Evolutionary conservation across 371 early-diverging fungal species (phyloP).

Genomic region (Mortierella sp.): DNA sequence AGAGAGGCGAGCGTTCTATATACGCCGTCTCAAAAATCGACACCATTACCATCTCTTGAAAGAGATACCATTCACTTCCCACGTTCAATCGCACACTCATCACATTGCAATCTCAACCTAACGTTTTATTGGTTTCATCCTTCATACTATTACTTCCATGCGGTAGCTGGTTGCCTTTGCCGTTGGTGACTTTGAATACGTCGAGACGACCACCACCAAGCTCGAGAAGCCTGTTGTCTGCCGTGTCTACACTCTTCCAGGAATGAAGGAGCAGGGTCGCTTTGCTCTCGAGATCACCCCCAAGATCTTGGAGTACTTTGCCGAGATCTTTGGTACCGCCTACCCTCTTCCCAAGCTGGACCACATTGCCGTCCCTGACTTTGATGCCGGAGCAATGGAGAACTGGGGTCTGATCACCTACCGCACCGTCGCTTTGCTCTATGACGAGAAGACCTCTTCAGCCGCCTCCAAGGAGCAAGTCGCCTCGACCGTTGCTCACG

Average conservation of each 20-base stretch:
- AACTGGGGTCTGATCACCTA: constrained; percentile 98
- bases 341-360: constrained; percentile 94
- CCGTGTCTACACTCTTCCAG: constrained; percentile 86
- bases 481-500: constrained; percentile 92
- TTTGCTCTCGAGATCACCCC: constrained; percentile 87
- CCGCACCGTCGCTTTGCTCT: constrained; percentile 85
- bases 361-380: constrained; percentile 92
- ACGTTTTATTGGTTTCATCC: not conserved
- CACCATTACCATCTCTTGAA: not conserved
- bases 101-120: not conserved
- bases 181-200: constrained; percentile 90
- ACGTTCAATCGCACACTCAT: not conserved
- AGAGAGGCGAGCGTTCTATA: too few relatives aligned
- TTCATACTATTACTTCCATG: not conserved
- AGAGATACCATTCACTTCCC: not conserved
- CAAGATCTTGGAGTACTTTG: constrained; percentile 81
- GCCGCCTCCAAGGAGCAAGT: constrained; percentile 79
- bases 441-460: constrained; percentile 75
- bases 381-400: constrained; percentile 92
- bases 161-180: constrained; percentile 86
- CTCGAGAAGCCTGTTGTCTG: constrained; percentile 74
- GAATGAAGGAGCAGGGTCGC: constrained; percentile 76
- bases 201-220: constrained; percentile 80
- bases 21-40: not conserved
- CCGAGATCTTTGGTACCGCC: constrained; percentile 81